Conservation (phyloP, 176 grass and related monocot genomes). For the Oryza punctata region DNA sequence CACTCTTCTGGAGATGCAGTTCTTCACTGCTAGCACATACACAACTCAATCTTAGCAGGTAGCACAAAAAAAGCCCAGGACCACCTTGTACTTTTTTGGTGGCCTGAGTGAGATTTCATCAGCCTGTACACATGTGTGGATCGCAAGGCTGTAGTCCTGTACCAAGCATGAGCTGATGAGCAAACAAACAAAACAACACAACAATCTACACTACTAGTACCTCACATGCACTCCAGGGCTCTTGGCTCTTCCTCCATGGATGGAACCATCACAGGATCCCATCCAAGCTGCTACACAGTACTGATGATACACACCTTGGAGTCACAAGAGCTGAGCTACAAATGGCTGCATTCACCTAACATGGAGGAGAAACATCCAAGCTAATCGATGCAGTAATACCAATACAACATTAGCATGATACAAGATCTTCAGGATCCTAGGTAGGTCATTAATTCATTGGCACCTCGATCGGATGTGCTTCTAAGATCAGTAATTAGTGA, state of each 20-base stretch:
- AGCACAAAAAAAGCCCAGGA: constrained; percentile 1
- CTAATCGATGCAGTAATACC: constrained; percentile 21
- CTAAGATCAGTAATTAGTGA: constrained; percentile 62
- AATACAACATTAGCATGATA: constrained; percentile 38
- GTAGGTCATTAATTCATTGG: constrained; percentile 27
- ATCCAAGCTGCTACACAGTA: constrained; percentile 25
- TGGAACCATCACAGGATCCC: constrained; percentile 25
- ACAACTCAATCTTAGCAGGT: background rate
- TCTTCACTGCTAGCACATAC: background rate
- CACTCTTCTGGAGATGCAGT: background rate
- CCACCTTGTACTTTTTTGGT: constrained; percentile 1
- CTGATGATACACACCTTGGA: constrained; percentile 40
- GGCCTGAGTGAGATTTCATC: constrained; percentile 33
- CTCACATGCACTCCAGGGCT: constrained; percentile 53
- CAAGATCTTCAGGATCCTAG: constrained; percentile 49
- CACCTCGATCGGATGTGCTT: constrained; percentile 13
- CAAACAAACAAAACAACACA: constrained; percentile 37
- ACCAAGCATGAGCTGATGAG: background rate
- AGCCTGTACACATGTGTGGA: background rate
- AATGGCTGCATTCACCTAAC: constrained; percentile 38
- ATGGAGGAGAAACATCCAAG: background rate
- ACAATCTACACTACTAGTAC: background rate
- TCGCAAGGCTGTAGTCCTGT: constrained; percentile 10
- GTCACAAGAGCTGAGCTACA: constrained; percentile 36
- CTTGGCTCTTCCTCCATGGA: constrained; percentile 45